Base-by-base conservation (phyloP, 2,329 filamentous ascomycete genomes). In the Tolypocladium amazonense region DNA sequence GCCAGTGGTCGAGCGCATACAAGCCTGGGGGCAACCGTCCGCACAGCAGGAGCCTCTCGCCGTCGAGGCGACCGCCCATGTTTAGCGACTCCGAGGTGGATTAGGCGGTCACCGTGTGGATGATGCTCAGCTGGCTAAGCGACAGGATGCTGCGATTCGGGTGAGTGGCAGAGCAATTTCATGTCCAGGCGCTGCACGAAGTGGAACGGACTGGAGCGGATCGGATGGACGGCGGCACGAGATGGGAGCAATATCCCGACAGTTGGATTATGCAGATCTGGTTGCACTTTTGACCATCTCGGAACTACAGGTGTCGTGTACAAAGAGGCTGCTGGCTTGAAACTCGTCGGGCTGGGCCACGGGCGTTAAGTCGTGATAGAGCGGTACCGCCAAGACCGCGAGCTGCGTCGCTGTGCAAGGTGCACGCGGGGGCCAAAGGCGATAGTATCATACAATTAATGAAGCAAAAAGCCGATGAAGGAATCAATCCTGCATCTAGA, bases 41-140 rank as follows among this genome's bases (percentile, higher is more conserved):
- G 23, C 70, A 71, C 53, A 68, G 72, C 56, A 70, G 72, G 60
- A 78, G 69, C 63, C 65, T 73, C 41, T 74, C 76, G 12, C 72
- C 76, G 4, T 71, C 72, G 2, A 73, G 74, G 56, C 74, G 76
- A 62, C 70, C 73, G 50, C 75, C 70, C 18, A 72, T 71, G 15
- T 69, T 75, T 41, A 69, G 66, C 59, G 76, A 75, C 61, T 69
- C 72, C 62, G 62, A 65, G 59, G 62, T 63, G 63, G 64, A 69
- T 62, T 70, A 71, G 63, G 61, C 23, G 59, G 38, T 56, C 41
- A 41, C 54, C 35, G 58, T 45, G 47, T 57, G 59, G 50, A 57
- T 53, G 60, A 58, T 56, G 57, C 50, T 62, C 38, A 56, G 41
- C 39, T 57, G 60, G 58, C 39, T 61, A 11, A 56, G 53, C 37